Base-by-base conservation (phyloP, 441 rosid species). In the Gossypium trilobum region DNA sequence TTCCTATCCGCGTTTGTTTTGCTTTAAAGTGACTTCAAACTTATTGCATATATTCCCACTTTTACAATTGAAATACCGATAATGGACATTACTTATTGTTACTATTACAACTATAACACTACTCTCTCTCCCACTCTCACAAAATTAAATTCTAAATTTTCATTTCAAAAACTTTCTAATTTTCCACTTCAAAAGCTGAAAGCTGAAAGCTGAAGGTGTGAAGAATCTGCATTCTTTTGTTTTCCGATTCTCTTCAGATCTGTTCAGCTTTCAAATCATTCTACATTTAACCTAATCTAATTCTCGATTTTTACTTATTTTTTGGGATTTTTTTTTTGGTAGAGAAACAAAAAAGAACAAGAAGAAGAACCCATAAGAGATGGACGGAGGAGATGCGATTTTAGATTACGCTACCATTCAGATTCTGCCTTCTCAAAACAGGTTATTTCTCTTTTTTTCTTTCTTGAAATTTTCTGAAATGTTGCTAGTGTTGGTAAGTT, bases 321-420 rank as follows among this genome's bases (percentile, higher is more conserved):
- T 11, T 23, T 11, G 4, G 5, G 0, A 0, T 3, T 31, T 33
- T 25, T 58, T 25, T 14, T 31, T 14, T 6, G n/a, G 8, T 57
- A 57, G 14, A 57, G 14, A 19, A 39, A 20, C 7, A 17, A 50
- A 50, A 5, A 51, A 51, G 19, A 20, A 55, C 13, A 55, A 55
- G 11, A 20, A 39, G n/a, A 19, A 17, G 1, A 33, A 16, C 11
- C 23, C 44, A 62, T 13, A 17, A 44, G 10, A 64, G 88, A 78
- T 65, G 78, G 71, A 39, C 73, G 62, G 31, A 67, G 62, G 39
- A 67, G 74, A 75, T 77, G 78, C 83, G 17, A 67, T 81, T 55
- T 61, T 86, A 55, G 84, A 86, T 25, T 84, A 84, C 75, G 92
- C 90, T 25, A 78, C 86, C 22, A 78, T 88, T 78, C 87, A 83